phyloP scores from a whole-genome alignment of 2,329 filamentous ascomycete species.

The Clonostachys solani region DNA sequence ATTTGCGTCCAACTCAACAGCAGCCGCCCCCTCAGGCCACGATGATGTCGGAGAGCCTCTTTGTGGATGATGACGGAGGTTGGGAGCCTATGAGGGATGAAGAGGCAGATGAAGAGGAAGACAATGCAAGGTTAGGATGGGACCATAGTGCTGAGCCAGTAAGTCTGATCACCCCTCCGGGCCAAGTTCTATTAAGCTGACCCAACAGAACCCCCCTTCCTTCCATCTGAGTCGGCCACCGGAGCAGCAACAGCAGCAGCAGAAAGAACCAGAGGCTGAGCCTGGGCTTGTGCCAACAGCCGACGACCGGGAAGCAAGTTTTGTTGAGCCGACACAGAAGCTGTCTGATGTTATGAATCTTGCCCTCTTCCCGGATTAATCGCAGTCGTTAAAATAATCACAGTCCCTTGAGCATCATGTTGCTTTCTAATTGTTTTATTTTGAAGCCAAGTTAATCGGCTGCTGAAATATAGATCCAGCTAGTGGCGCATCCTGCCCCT shows the following conservation, averaged over 20 bases:
- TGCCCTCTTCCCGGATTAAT: constrained; percentile 35
- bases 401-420: constrained; percentile 1
- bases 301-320: constrained; percentile 18
- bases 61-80: constrained; percentile 65
- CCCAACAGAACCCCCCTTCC: constrained; percentile 34
- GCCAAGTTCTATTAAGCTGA: constrained; percentile 13
- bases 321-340: constrained; percentile 68
- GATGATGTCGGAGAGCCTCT: constrained; percentile 62
- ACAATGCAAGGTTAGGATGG: constrained; percentile 65
- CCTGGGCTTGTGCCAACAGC: too few species aligned
- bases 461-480: constrained; percentile 60
- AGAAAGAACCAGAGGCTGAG: constrained; percentile 13
- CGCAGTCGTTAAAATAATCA: background rate
- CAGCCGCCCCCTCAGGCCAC: constrained; percentile 52
- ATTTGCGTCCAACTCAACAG: constrained; percentile 44
- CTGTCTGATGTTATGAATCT: constrained; percentile 59
- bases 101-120: constrained; percentile 60
- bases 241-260: constrained; percentile 11
- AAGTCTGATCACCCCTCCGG: constrained; percentile 18
- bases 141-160: constrained; percentile 64
- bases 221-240: constrained; percentile 34
- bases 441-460: constrained; percentile 2
- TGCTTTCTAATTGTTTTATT: background rate
- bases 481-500: constrained; percentile 87
- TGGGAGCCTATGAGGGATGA: constrained; percentile 67